These are phyloP conservation scores for Sporothrix schenckii DNA, from an alignment of 2,329 filamentous ascomycete species.

Conservation along the genomic window DNA sequence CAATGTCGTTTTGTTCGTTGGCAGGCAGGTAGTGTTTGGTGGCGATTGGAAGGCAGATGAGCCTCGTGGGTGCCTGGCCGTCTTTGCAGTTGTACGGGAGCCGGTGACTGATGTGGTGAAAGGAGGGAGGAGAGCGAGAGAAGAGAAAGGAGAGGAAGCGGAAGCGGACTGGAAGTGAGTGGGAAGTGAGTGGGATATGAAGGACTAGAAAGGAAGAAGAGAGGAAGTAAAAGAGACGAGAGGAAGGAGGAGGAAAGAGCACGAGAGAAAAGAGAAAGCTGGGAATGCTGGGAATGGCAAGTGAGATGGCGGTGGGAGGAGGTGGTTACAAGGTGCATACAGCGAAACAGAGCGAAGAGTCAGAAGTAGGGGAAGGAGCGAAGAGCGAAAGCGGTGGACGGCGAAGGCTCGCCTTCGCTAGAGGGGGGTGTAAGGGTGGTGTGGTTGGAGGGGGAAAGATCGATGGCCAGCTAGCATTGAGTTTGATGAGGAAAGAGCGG, in stretches of 20 bases:
- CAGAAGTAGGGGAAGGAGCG: slow-evolving; percentile 26
- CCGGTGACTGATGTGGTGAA: slow-evolving; percentile 36
- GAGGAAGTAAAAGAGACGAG: slow-evolving; percentile 37
- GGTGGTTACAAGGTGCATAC: slow-evolving; percentile 29
- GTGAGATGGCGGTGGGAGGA: slow-evolving; percentile 33
- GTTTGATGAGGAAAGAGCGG: slow-evolving; percentile 31
- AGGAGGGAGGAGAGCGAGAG: slow-evolving; percentile 44
- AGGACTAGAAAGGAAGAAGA: slow-evolving; percentile 39
- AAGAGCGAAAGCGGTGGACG: slow-evolving; percentile 28
- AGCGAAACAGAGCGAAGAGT: slow-evolving; percentile 39
- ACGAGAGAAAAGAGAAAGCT: slow-evolving; percentile 34
- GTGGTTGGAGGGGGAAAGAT: slow-evolving; percentile 23
- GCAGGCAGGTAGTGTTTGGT: slow-evolving; percentile 17
- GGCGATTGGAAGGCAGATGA: not conserved
- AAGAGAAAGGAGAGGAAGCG: slow-evolving; percentile 35
- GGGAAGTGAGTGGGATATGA: slow-evolving; percentile 35
- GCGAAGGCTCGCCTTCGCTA: slow-evolving; percentile 20
- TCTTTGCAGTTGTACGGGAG: slow-evolving; percentile 33
- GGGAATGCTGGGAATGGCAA: slow-evolving; percentile 40
- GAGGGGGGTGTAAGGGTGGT: slow-evolving; percentile 8
- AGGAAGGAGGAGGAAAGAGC: slow-evolving; percentile 39
- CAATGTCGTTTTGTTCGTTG: slow-evolving; percentile 6
- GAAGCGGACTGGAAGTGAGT: slow-evolving; percentile 25
- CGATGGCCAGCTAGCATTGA: slow-evolving; percentile 25
- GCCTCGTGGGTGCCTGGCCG: slow-evolving; percentile 2